These are phyloP conservation scores for Stylonectria norvegica DNA, from an alignment of 2,329 filamentous ascomycete genomes.

Conservation along the genomic window DNA sequence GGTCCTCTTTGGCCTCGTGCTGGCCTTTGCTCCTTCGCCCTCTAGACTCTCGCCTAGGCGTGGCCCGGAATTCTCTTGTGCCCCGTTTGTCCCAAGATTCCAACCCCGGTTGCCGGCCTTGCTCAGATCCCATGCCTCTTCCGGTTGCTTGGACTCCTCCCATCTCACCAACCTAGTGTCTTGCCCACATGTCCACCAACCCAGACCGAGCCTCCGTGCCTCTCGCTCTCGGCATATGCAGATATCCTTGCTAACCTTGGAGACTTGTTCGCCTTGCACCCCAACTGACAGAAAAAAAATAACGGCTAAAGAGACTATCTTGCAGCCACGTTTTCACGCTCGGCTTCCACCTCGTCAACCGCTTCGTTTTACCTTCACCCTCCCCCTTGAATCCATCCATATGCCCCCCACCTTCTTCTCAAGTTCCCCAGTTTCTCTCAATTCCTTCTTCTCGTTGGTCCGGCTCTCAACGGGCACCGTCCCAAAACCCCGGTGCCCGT, in stretches of 20 bases:
- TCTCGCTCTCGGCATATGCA: slow-evolving; percentile 27
- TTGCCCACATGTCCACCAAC: slow-evolving; percentile 9
- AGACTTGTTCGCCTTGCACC: slow-evolving; percentile 20
- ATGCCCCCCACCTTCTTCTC: slow-evolving; percentile 5
- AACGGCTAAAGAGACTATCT: slow-evolving; percentile 22
- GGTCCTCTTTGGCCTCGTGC: slow-evolving; percentile 5
- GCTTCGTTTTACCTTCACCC: slow-evolving; percentile 26
- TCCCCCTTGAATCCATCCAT: slow-evolving; percentile 18
- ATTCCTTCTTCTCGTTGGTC: slow-evolving; percentile 24
- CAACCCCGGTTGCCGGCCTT: slow-evolving; percentile 14
- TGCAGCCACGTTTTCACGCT: slow-evolving; percentile 23
- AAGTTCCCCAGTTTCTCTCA: slow-evolving; percentile 16
- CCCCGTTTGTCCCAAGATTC: slow-evolving; percentile 17
- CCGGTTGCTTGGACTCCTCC: slow-evolving; percentile 5
- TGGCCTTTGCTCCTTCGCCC: too few species aligned
- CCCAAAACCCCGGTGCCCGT: not conserved
- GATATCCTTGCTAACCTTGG: slow-evolving; percentile 20
- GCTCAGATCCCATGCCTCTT: slow-evolving; percentile 22
- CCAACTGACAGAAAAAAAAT: slow-evolving; percentile 20
- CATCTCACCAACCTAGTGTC: slow-evolving; percentile 16
- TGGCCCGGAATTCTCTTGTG: slow-evolving; percentile 5
- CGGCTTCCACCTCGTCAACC: slow-evolving; percentile 15
- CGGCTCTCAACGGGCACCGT: slow-evolving; percentile 15
- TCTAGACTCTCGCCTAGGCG: slow-evolving; percentile 8
- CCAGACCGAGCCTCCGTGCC: slow-evolving; percentile 12